Conservation (phyloP, 2,329 filamentous ascomycete species). For the Calonectria leucothoes region DNA sequence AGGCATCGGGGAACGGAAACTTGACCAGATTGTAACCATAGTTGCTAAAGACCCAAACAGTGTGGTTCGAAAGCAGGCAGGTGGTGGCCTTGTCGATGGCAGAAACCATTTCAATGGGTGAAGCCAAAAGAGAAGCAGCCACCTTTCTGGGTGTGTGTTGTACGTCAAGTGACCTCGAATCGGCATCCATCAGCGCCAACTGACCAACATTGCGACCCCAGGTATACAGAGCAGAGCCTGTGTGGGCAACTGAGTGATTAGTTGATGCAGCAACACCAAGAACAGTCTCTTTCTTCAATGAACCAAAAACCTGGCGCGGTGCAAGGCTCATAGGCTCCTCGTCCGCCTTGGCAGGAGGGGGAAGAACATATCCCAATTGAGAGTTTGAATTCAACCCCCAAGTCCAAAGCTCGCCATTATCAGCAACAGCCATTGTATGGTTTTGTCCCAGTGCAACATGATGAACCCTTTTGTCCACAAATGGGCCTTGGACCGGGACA, state of each 20-base stretch:
- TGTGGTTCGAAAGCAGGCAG: constrained; percentile 85
- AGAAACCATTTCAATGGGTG: constrained; percentile 80
- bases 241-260: constrained; percentile 92
- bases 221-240: constrained; percentile 83
- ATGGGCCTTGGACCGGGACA: constrained; percentile 80
- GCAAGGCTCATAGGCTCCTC: constrained; percentile 85
- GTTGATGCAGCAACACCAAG: constrained; percentile 88
- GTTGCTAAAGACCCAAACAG: constrained; percentile 94
- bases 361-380: constrained; percentile 87
- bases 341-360: constrained; percentile 73
- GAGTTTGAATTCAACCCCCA: constrained; percentile 92
- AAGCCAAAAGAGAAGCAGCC: constrained; percentile 78
- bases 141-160: constrained; percentile 88
- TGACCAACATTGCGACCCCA: constrained; percentile 98
- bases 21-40: constrained; percentile 94
- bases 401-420: constrained; percentile 90
- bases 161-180: constrained; percentile 89
- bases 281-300: constrained; percentile 86
- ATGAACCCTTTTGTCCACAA: constrained; percentile 79
- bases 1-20: constrained; percentile 79
- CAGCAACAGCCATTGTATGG: constrained; percentile 86
- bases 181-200: constrained; percentile 92
- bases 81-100: constrained; percentile 93
- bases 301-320: constrained; percentile 91
- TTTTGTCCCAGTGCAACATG: constrained; percentile 91